These are phyloP conservation scores for Styphnolobium japonicum DNA, from an alignment of 306 rosid species.

Conservation along the genomic window DNA sequence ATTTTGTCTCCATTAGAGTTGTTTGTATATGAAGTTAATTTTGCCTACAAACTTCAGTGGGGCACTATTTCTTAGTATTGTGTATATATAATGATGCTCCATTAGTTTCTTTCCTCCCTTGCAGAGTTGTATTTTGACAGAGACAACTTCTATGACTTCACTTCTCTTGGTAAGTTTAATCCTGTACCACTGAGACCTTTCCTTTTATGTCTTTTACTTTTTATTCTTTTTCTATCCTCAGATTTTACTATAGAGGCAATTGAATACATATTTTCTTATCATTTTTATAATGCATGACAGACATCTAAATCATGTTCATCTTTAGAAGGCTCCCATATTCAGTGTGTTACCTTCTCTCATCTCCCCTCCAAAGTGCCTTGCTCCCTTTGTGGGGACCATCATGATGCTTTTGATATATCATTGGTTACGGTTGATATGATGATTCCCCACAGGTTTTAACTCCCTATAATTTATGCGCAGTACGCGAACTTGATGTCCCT, in stretches of 20 bases:
- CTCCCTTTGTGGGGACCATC: not conserved
- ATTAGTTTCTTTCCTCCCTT: not conserved
- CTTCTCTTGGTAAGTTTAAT: constrained; percentile 33
- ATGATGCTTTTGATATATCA: not conserved
- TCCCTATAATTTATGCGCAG: constrained; percentile 19
- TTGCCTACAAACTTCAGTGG: not conserved
- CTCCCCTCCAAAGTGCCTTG: not conserved
- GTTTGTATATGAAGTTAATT: not conserved
- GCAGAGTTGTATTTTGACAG: constrained; percentile 37
- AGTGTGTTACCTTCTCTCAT: not conserved
- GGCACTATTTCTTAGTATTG: not conserved
- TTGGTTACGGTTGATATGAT: not conserved
- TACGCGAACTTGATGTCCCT: constrained; percentile 48
- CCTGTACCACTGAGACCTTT: not conserved
- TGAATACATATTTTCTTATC: not conserved
- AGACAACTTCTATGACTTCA: constrained; percentile 41
- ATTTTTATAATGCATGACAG: not conserved
- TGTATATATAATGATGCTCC: not conserved
- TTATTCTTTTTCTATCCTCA: not conserved
- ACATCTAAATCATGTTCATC: not conserved
- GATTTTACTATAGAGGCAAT: not conserved
- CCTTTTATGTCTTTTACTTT: not conserved
- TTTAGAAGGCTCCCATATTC: not conserved
- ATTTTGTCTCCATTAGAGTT: not conserved
- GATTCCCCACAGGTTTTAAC: not conserved